Evolutionary conservation across 148 eudicot species (phyloP).

Genomic region (Cornus kousa): DNA sequence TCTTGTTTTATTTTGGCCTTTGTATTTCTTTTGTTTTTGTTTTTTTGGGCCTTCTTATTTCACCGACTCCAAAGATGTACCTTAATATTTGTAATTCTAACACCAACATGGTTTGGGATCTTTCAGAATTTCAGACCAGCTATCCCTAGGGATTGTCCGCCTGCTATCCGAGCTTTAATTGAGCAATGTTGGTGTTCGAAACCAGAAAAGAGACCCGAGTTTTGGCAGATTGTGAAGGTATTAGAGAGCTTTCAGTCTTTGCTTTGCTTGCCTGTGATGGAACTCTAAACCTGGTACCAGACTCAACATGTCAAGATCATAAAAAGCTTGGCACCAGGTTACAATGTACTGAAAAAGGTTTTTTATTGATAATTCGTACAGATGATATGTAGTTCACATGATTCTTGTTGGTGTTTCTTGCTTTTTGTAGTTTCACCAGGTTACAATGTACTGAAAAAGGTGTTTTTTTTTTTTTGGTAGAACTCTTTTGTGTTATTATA

Average conservation of each 20-base stretch:
- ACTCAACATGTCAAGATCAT: conserved; percentile 53
- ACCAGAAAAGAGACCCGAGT: conserved; percentile 88
- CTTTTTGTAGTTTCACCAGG: conserved; percentile 15
- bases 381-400: conserved; percentile 52
- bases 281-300: conserved; percentile 50
- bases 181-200: conserved; percentile 86
- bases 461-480: not conserved
- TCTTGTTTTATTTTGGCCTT: not conserved
- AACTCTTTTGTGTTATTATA: conserved; percentile 17
- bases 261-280: conserved; percentile 60
- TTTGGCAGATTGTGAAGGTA: conserved; percentile 85
- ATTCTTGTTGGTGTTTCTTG: conserved; percentile 21
- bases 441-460: conserved; percentile 33
- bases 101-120: conserved; percentile 11
- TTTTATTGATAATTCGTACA: conserved; percentile 30
- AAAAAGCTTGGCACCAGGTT: conserved; percentile 70
- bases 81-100: conserved; percentile 10
- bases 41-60: conserved; percentile 3
- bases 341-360: too few species aligned
- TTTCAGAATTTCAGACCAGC: conserved; percentile 80
- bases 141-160: conserved; percentile 63
- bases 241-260: conserved; percentile 68
- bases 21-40: not conserved
- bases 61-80: not conserved
- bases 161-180: conserved; percentile 72